A percentile compares a stretch with the other conserved stretches of the same genome.
phyloP scores from a whole-genome alignment of 768 basidiomycete genomes.

The Leccinum uliginosum region DNA sequence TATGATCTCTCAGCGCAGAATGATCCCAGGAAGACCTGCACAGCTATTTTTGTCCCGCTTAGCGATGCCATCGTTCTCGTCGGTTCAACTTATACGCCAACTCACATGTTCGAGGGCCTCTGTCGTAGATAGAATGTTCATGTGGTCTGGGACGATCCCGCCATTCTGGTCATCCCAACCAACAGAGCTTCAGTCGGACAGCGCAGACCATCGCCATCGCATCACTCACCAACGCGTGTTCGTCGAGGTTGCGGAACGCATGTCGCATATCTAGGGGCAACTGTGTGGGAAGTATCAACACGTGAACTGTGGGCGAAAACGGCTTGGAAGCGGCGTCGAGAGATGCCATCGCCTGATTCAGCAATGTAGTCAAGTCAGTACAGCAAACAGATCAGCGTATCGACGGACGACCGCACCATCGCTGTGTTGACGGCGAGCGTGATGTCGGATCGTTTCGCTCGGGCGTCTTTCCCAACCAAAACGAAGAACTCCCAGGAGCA shows the following conservation, averaged over 20 bases:
- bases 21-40: slow-evolving; percentile 49
- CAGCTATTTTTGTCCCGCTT: slow-evolving; percentile 39
- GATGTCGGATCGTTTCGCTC: slow-evolving; percentile 56
- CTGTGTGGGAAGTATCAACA: slow-evolving; percentile 67
- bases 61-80: not conserved
- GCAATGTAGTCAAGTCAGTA: not conserved
- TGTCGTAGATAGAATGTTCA: slow-evolving; percentile 61
- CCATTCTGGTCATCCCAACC: slow-evolving; percentile 38
- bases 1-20: slow-evolving; percentile 41
- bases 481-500: slow-evolving; percentile 81
- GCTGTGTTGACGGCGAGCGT: slow-evolving; percentile 55
- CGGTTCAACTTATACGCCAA: not conserved
- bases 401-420: slow-evolving; percentile 37
- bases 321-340: slow-evolving; percentile 53
- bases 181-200: not conserved
- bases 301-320: slow-evolving; percentile 71
- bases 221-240: slow-evolving; percentile 49
- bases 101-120: slow-evolving; percentile 60
- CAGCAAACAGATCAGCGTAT: not conserved
- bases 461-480: slow-evolving; percentile 63
- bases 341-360: slow-evolving; percentile 48
- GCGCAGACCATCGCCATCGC: not conserved
- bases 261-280: slow-evolving; percentile 67
- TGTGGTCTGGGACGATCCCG: slow-evolving; percentile 61
- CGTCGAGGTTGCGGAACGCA: slow-evolving; percentile 67